Evolutionary conservation across 441 rosid species (phyloP), one percentile per base, ranked within the genome.

Genomic region (Jatropha multifida): DNA sequence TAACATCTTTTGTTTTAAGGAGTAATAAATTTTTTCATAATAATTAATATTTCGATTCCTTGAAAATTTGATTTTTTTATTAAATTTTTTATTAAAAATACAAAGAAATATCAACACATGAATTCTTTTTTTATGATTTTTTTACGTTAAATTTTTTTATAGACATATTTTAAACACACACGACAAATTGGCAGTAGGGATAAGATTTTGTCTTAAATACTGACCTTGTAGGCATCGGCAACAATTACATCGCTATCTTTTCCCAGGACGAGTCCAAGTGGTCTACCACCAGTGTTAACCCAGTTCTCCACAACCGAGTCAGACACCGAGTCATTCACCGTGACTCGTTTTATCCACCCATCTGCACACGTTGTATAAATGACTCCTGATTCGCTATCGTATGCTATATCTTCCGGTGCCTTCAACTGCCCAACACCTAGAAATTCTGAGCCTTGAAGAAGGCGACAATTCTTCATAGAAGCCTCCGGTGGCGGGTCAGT

Each of bases 261-360:
- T 41, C 90, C 93, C 1, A 92, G 71, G 20, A 85, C 92, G 10
- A 94, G 26, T 6, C 98, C 98, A 11, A 94, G 93, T 0, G 98
- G 98, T 73, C 97, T 76, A 0, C 97, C 96, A 4, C 93, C 91
- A 1, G 96, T 94, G 73, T 87, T 81, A 32, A 94, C 88, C 93
- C 87, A 89, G 26, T 85, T 81, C 77, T 87, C 87, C 5, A 94
- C 86, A 11, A 74, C 79, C 6, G 85, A 59, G 70, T 86, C 87
- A 8, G 51, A 13, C 2, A 48, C 80, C 60, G 85, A 80, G 32
- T 82, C 83, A 61, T 84, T 84, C 44, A 85, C 61, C 52, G 65
- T 81, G 75, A 91, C 90, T 73, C 87, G 85, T 77, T 84, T 88
- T 49, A 92, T 79, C 97, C 94, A 92, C 48, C 96, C 97, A 69